A percentile compares a stretch with the other conserved stretches of the same genome.
phyloP scores from a whole-genome alignment of 2,329 filamentous ascomycete species.

The Tolypocladium sp. region DNA sequence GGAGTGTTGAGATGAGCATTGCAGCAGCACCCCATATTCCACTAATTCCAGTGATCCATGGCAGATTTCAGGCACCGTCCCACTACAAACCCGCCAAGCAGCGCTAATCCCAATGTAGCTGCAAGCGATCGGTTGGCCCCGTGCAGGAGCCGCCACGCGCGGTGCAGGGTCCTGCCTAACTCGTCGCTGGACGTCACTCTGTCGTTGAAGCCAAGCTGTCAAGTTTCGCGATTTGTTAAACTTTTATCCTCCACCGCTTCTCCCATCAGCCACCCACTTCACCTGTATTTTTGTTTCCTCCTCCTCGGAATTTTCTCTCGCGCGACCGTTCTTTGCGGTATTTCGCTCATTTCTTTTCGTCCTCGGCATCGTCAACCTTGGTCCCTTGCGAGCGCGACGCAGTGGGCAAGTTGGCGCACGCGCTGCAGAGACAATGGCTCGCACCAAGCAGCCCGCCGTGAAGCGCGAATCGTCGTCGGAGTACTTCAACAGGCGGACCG shows the following conservation, averaged over 20 bases:
- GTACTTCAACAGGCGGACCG: conserved; percentile 43
- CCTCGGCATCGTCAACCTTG: neutral
- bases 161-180: neutral
- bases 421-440: conserved; percentile 45
- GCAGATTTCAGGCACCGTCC: neutral
- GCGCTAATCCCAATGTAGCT: neutral
- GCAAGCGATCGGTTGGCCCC: neutral
- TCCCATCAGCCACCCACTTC: neutral
- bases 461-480: conserved; percentile 60
- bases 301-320: neutral
- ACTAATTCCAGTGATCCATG: too few relatives aligned
- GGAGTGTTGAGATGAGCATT: neutral
- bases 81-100: neutral
- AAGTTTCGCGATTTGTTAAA: neutral
- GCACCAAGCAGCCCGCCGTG: conserved; percentile 60
- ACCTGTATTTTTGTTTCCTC: neutral
- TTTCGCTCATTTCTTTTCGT: neutral
- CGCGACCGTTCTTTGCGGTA: neutral
- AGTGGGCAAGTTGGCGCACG: neutral
- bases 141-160: neutral
- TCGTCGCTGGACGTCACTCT: neutral
- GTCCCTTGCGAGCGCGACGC: neutral
- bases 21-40: neutral
- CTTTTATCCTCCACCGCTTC: neutral
- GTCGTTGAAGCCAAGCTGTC: conserved; percentile 2